phyloP scores from a whole-genome alignment of 768 basidiomycete genomes.

The Kwoniella dejecticola region DNA sequence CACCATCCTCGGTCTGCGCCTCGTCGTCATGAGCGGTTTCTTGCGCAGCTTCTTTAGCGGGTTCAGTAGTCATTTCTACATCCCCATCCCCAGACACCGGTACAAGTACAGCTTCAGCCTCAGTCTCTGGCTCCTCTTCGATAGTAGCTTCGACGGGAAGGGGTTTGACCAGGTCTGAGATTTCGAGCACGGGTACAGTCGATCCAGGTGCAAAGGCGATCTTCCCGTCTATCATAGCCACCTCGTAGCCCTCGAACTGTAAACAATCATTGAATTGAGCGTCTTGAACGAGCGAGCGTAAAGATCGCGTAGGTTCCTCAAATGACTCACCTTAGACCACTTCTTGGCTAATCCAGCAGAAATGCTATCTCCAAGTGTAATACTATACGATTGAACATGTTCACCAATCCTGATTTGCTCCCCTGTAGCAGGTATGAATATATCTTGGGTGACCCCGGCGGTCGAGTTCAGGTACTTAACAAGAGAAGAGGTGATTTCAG shows the following conservation, averaged over 20 bases:
- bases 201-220: slow-evolving; percentile 81
- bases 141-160: slow-evolving; percentile 35
- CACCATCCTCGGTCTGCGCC: background rate
- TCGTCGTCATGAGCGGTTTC: slow-evolving; percentile 3
- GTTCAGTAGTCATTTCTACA: slow-evolving; percentile 15
- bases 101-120: background rate
- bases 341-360: slow-evolving; percentile 71
- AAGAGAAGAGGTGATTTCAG: slow-evolving; percentile 68
- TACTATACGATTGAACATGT: slow-evolving; percentile 90
- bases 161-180: slow-evolving; percentile 49
- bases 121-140: slow-evolving; percentile 2
- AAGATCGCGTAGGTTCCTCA: no score
- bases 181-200: slow-evolving; percentile 84
- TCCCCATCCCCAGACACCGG: background rate
- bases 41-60: slow-evolving; percentile 19
- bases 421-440: slow-evolving; percentile 74
- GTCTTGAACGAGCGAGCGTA: background rate
- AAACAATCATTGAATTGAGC: background rate
- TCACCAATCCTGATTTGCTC: slow-evolving; percentile 89
- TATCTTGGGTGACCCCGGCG: slow-evolving; percentile 87
- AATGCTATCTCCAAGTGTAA: slow-evolving; percentile 88
- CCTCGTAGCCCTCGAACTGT: slow-evolving; percentile 97
- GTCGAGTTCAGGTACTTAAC: slow-evolving; percentile 79
- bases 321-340: slow-evolving; percentile 73
- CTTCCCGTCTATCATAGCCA: slow-evolving; percentile 88